Evolutionary conservation across 768 basidiomycete genomes (phyloP).

Genomic region (Boletus eberwhitei): DNA sequence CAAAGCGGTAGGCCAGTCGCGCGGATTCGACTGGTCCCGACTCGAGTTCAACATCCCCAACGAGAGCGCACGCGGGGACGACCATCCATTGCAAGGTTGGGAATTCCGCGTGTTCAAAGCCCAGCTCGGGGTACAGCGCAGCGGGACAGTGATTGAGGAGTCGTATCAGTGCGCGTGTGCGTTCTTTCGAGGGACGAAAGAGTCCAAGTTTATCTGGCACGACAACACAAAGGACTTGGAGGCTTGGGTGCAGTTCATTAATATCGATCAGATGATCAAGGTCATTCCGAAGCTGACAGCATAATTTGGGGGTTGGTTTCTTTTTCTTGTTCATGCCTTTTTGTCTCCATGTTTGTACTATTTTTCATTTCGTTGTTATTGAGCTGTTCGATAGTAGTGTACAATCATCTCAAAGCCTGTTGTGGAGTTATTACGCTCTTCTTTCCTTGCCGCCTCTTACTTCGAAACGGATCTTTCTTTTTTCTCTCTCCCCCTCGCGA

Average conservation of each 20-base stretch:
- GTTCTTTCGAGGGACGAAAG: slow-evolving; percentile 66
- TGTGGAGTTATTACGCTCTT: not conserved
- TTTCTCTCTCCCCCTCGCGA: not conserved
- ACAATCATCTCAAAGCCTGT: not conserved
- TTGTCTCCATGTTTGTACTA: slow-evolving; percentile 1
- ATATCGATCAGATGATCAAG: slow-evolving; percentile 77
- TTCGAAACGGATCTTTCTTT: not conserved
- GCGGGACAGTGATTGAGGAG: slow-evolving; percentile 53
- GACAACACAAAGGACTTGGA: slow-evolving; percentile 63
- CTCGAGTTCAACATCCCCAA: slow-evolving; percentile 77
- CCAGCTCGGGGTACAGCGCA: slow-evolving; percentile 63
- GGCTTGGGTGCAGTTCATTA: slow-evolving; percentile 82
- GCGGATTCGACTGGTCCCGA: slow-evolving; percentile 77
- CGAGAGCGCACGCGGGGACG: slow-evolving; percentile 61
- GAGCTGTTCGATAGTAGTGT: slow-evolving; percentile 4
- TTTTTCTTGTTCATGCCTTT: not conserved
- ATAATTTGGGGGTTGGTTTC: slow-evolving; percentile 22
- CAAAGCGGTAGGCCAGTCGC: slow-evolving; percentile 77
- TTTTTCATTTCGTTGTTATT: not conserved
- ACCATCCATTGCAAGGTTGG: slow-evolving; percentile 71
- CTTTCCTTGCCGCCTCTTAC: not conserved
- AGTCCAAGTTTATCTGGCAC: slow-evolving; percentile 71
- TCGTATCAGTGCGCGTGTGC: slow-evolving; percentile 75
- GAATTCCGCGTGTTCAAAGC: slow-evolving; percentile 82
- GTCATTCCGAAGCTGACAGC: slow-evolving; percentile 74